Percentiles rank a stretch among this genome's conserved stretches.
Evolutionary conservation across 2,329 filamentous ascomycete species (phyloP).

Genomic region (Colletotrichum eleusines): DNA sequence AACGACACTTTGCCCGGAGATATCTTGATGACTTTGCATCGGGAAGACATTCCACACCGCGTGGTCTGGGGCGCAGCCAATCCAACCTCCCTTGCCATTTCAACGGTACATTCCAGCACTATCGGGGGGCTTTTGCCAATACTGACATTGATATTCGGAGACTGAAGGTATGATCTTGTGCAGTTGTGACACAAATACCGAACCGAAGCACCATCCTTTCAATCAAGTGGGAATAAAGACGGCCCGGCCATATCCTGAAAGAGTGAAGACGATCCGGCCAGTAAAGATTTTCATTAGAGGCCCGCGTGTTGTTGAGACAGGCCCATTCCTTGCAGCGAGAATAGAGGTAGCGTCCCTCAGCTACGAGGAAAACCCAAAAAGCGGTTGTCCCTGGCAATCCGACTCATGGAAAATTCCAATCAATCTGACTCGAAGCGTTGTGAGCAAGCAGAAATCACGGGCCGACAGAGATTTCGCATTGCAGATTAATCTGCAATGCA

Average conservation of each 20-base stretch:
- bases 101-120: conserved; percentile 9
- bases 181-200: no score
- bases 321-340: neutral
- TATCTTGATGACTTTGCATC: neutral
- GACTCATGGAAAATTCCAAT: neutral
- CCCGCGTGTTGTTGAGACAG: neutral
- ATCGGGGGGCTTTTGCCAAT: no score
- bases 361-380: neutral
- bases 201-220: neutral
- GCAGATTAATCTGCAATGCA: conserved; percentile 13
- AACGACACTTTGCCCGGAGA: neutral
- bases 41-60: neutral
- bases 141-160: no score
- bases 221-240: neutral
- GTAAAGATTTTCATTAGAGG: neutral
- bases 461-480: conserved; percentile 6
- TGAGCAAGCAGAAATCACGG: conserved; percentile 6
- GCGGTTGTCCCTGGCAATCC: neutral
- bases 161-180: neutral
- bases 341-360: neutral
- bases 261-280: neutral
- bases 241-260: no score
- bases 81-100: neutral
- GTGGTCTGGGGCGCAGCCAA: neutral
- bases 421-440: conserved; percentile 7